Conservation (phyloP, 2,329 filamentous ascomycete species). For the Fusarium odoratissimum region DNA sequence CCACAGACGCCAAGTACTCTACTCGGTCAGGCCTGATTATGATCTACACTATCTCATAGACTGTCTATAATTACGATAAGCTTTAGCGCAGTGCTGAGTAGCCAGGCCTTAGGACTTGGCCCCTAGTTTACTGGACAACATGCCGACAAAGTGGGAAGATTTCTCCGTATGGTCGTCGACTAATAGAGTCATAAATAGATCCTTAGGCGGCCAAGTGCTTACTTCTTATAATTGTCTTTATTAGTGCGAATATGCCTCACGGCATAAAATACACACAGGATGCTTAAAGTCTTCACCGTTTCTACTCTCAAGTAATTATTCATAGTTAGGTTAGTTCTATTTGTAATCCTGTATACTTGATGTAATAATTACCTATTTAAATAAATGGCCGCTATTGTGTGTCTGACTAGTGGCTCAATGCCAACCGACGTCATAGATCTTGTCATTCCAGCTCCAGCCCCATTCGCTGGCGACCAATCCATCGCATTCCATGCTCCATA, state of each 20-base stretch:
- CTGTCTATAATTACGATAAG: accelerated
- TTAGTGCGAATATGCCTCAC: too few relatives aligned
- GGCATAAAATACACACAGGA: too few relatives aligned
- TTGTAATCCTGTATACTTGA: too few relatives aligned
- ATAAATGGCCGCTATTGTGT: background rate
- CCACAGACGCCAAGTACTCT: background rate
- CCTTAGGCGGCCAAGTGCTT: too few relatives aligned
- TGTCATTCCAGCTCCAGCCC: background rate
- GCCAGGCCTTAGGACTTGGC: background rate
- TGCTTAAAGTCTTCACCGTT: too few relatives aligned
- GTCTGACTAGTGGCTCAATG: background rate
- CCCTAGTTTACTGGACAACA: too few relatives aligned
- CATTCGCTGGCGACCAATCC: background rate
- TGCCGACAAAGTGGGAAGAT: too few relatives aligned
- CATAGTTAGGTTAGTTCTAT: too few relatives aligned
- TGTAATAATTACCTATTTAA: background rate
- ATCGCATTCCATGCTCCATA: background rate
- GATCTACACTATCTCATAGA: background rate
- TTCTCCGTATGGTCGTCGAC: too few relatives aligned
- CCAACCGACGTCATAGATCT: background rate
- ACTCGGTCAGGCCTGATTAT: background rate
- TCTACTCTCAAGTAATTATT: too few relatives aligned
- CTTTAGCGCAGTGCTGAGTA: background rate
- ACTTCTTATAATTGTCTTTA: too few relatives aligned
- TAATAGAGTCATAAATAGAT: too few relatives aligned